Conservation (phyloP, 2,329 filamentous ascomycete genomes). For the Sclerotinia nivalis region DNA sequence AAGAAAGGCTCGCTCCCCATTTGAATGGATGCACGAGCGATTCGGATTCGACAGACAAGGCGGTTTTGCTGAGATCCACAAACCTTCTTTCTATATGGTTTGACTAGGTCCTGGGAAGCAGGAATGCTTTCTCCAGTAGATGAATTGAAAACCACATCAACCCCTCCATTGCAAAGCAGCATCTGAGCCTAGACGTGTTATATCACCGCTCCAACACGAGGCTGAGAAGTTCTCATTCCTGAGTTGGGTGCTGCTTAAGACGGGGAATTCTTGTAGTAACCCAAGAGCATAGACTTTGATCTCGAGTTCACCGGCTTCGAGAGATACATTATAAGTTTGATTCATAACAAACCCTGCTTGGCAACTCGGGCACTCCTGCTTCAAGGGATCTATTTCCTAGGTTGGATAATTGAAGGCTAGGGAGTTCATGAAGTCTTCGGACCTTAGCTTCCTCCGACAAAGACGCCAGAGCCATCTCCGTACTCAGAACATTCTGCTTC, state of each 20-base stretch:
- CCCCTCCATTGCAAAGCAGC: slow-evolving; percentile 28
- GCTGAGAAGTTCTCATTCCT: background rate
- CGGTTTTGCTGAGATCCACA: slow-evolving; percentile 44
- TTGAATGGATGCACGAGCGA: slow-evolving; percentile 43
- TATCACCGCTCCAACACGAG: slow-evolving; percentile 5
- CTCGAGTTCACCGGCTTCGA: slow-evolving; percentile 10
- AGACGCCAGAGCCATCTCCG: background rate
- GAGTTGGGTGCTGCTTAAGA: background rate
- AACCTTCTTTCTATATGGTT: slow-evolving; percentile 43
- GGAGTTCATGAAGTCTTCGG: background rate
- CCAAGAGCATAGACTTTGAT: slow-evolving; percentile 10
- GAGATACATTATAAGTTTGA: background rate
- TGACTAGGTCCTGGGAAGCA: slow-evolving; percentile 41
- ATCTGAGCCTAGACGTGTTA: slow-evolving; percentile 27
- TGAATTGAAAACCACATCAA: slow-evolving; percentile 38
- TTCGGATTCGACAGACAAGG: slow-evolving; percentile 32
- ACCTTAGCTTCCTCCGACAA: background rate
- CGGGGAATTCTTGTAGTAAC: background rate
- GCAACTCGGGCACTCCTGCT: background rate
- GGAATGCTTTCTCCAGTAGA: slow-evolving; percentile 32
- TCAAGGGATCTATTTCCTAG: too few relatives aligned
- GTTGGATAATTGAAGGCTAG: background rate
- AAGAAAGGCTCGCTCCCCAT: slow-evolving; percentile 44
- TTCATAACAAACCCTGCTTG: slow-evolving; percentile 5
- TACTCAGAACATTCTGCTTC: slow-evolving; percentile 3